These are phyloP conservation scores for Xylaria sp. DNA, from an alignment of 495 filamentous ascomycete species.

Conservation along the genomic window DNA sequence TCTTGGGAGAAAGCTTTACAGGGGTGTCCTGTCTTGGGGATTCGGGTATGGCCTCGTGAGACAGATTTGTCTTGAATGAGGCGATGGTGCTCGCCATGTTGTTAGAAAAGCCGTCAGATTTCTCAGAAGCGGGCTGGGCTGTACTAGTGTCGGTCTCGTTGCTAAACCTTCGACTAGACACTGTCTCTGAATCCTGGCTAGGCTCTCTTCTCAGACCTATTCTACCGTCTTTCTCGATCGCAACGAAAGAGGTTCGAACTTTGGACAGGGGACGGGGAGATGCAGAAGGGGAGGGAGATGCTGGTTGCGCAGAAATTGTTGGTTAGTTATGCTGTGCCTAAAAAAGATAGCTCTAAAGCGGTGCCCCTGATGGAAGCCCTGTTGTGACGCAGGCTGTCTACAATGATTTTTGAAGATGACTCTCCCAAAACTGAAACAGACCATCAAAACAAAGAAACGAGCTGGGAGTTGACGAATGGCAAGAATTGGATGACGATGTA, in stretches of 20 bases:
- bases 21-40: conserved; percentile 38
- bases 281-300: conserved; percentile 41
- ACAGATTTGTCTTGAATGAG: conserved; percentile 40
- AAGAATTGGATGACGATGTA: neutral
- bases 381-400: conserved; percentile 19
- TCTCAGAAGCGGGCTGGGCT: conserved; percentile 42
- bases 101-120: conserved; percentile 41
- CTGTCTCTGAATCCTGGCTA: conserved; percentile 51
- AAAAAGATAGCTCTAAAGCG: conserved; percentile 22
- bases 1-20: conserved; percentile 29
- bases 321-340: conserved; percentile 37
- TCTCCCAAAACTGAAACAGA: conserved; percentile 15
- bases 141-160: conserved; percentile 45
- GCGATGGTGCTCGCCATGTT: conserved; percentile 37
- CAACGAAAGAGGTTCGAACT: conserved; percentile 83
- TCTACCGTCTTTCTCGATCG: conserved; percentile 70
- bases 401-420: conserved; percentile 8
- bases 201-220: conserved; percentile 51
- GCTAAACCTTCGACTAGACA: conserved; percentile 45
- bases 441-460: conserved; percentile 2
- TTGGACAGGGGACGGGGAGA: conserved; percentile 72
- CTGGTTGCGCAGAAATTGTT: conserved; percentile 32
- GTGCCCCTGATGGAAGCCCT: conserved; percentile 22
- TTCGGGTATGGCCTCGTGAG: conserved; percentile 44
- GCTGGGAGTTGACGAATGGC: neutral